phyloP scores from a whole-genome alignment of 108 stramenopile genomes.

The Discostella stelligeroides region DNA sequence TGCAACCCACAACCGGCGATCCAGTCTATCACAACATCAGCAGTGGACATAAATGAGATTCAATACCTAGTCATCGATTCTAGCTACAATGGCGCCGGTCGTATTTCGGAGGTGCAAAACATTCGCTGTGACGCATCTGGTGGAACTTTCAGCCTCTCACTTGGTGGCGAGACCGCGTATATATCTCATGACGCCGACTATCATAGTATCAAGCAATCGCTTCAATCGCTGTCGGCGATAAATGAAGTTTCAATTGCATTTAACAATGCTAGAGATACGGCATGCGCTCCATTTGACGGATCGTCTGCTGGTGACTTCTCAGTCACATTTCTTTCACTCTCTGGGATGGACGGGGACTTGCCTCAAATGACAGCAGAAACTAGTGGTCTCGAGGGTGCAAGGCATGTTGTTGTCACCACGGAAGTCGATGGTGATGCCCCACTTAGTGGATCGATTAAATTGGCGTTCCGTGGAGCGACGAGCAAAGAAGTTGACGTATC shows the following conservation, averaged over 20 bases:
- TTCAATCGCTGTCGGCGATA: slow-evolving; percentile 60
- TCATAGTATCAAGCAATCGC: slow-evolving; percentile 52
- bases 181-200: slow-evolving; percentile 60
- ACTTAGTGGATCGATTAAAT: slow-evolving; percentile 64
- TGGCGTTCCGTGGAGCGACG: slow-evolving; percentile 68
- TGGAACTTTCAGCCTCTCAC: slow-evolving; percentile 66
- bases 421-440: slow-evolving; percentile 58
- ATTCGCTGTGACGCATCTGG: slow-evolving; percentile 78
- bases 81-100: slow-evolving; percentile 43
- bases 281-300: slow-evolving; percentile 48
- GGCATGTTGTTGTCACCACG: slow-evolving; percentile 50
- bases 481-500: slow-evolving; percentile 51
- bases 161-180: slow-evolving; percentile 59
- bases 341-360: slow-evolving; percentile 58
- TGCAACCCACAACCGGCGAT: slow-evolving; percentile 49
- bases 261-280: slow-evolving; percentile 19
- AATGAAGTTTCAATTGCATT: slow-evolving; percentile 54
- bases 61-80: slow-evolving; percentile 64
- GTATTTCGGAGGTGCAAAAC: slow-evolving; percentile 40
- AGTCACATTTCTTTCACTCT: slow-evolving; percentile 57
- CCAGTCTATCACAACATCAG: slow-evolving; percentile 54
- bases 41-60: slow-evolving; percentile 55
- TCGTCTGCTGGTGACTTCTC: slow-evolving; percentile 46
- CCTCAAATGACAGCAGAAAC: slow-evolving; percentile 54
- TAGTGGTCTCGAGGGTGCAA: slow-evolving; percentile 64